phyloP scores from a whole-genome alignment of 768 basidiomycete genomes.

The Mycena olivaceomarginata region DNA sequence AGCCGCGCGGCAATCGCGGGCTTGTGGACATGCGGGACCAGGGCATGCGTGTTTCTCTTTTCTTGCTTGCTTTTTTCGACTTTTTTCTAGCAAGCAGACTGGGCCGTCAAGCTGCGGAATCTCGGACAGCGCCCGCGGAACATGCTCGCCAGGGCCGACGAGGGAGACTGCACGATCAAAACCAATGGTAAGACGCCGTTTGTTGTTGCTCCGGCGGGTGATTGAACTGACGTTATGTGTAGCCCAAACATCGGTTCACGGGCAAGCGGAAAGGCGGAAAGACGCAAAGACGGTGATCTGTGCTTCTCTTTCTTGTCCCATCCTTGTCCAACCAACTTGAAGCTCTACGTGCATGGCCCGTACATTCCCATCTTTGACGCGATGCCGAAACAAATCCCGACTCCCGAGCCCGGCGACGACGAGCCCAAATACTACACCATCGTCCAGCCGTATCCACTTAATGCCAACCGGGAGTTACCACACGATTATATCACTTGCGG shows the following conservation, averaged over 20 bases:
- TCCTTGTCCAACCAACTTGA: too few relatives aligned
- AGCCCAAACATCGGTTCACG: constrained; percentile 92
- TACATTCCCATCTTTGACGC: too few relatives aligned
- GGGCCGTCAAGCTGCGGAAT: constrained; percentile 89
- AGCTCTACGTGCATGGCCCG: too few relatives aligned
- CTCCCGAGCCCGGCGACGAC: too few relatives aligned
- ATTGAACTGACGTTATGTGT: constrained; percentile 32
- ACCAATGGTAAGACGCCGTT: constrained; percentile 76
- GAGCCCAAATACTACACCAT: too few relatives aligned
- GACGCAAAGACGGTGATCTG: constrained; percentile 80
- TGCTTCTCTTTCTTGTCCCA: neutral
- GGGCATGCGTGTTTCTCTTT: constrained; percentile 66
- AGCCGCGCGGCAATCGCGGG: constrained; percentile 83
- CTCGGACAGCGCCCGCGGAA: constrained; percentile 92
- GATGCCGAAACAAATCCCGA: too few relatives aligned
- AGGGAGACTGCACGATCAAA: constrained; percentile 89
- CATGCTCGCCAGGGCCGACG: constrained; percentile 92
- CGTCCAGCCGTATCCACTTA: too few relatives aligned
- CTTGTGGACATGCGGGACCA: constrained; percentile 88
- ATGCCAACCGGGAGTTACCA: too few relatives aligned
- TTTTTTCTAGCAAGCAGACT: constrained; percentile 79
- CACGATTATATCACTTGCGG: too few relatives aligned
- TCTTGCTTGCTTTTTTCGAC: constrained; percentile 3
- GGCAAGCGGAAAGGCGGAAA: constrained; percentile 92
- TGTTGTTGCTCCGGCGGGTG: neutral